Conservation (phyloP, 345 rosid genomes). For the Eucalyptus curtisii region DNA sequence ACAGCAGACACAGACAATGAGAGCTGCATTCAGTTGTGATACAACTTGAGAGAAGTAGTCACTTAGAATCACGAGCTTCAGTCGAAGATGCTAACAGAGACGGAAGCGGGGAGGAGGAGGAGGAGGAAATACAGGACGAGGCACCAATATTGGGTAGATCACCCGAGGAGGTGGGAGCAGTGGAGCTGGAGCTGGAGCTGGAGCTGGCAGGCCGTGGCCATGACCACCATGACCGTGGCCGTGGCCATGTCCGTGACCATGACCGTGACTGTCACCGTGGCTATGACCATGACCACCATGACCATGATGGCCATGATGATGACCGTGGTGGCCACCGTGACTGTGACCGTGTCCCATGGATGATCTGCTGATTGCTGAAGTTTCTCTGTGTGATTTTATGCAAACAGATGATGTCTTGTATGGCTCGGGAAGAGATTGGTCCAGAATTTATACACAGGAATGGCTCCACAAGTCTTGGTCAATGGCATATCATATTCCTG, state of each 20-base stretch:
- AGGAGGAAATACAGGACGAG: neutral
- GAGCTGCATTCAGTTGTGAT: neutral
- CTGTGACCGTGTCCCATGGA: neutral
- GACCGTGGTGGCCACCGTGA: neutral
- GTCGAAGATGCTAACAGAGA: neutral
- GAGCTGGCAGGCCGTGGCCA: neutral
- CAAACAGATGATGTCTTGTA: neutral
- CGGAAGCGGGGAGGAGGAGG: neutral
- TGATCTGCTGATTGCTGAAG: neutral
- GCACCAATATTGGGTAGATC: neutral
- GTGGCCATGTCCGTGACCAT: fast-evolving
- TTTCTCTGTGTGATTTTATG: neutral
- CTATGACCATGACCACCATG: neutral
- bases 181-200: neutral
- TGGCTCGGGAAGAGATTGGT: neutral
- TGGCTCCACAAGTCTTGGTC: neutral
- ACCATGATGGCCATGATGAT: neutral
- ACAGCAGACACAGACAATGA: neutral
- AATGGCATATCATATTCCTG: neutral
- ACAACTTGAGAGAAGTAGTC: neutral
- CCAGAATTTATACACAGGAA: neutral
- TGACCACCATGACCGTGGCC: neutral
- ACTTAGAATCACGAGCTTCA: neutral
- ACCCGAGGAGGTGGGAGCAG: neutral
- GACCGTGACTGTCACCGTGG: neutral